Base-by-base conservation (phyloP, 1,284 basidiomycete genomes). In the Microbotryum scabiosae region DNA sequence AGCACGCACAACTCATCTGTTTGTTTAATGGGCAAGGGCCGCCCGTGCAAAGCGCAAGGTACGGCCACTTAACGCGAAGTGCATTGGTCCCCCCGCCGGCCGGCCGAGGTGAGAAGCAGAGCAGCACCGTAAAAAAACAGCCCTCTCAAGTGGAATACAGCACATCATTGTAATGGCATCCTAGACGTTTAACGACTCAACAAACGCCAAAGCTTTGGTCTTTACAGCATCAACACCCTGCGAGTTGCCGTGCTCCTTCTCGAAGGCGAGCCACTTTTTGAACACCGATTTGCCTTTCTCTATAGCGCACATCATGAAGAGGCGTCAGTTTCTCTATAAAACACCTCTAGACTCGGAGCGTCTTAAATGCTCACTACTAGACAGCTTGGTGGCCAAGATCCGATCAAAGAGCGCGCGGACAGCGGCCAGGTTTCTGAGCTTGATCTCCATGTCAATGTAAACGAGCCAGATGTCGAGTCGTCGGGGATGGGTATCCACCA, bases 211-310 rank as follows among this genome's bases (percentile, higher is more conserved):
- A 5, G 67, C 67, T 18, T 60, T 60, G 65, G 84, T 79, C 78
- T 97, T 92, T 45, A 97, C 96, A 45, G 76, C 74, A 32, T 83
- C 81, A 54, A 85, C 85, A 26, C 93, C 92, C 52, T 85, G 84
- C 61, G 87, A 87, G 71, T 96, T 89, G 2, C 96, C 96, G 59
- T 92, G 78, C 66, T 84, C 82, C 70, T 84, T 84, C 76, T 99
- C 96, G 51, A 97, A 77, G 61, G 85, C 85, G 46, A 98, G 80
- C 90, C 94, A 97, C 76, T 97, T 97, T 76, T 99, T 98, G 82
- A 97, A 96, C 75, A 94, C 85, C 46, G 85, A 84, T 62, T 74
- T 74, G 57, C 69, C 71, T 55, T 71, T 71, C 64, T 74, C 71
- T 76, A 87, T 88, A 8, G 14, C 58, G 46, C 45, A n/a, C 20